Evolutionary conservation across 768 basidiomycete genomes (phyloP).

Genomic region (Phlebiopsis flavidoalba): DNA sequence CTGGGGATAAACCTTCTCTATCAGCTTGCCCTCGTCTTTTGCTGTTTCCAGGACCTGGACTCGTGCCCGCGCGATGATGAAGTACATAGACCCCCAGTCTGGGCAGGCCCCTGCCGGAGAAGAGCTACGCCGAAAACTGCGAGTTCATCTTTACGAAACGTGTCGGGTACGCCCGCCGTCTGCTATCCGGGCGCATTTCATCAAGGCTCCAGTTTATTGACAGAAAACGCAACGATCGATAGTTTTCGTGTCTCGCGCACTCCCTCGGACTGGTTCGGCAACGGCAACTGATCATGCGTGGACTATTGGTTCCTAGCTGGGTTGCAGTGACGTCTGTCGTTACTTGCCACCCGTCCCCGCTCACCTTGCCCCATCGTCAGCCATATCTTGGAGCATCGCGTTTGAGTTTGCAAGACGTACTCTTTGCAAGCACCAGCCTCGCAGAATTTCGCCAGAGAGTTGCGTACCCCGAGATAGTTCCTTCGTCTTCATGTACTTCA

Average conservation of each 20-base stretch:
- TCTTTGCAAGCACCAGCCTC: constrained; percentile 83
- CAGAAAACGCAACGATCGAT: constrained; percentile 79
- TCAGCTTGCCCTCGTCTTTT: constrained; percentile 80
- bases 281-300: constrained; percentile 84
- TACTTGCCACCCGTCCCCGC: not conserved
- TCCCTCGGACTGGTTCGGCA: constrained; percentile 87
- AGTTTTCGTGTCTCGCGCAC: constrained; percentile 86
- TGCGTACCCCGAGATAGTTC: constrained; percentile 24
- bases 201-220: not conserved
- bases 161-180: constrained; percentile 53
- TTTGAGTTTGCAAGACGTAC: constrained; percentile 89
- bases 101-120: constrained; percentile 73
- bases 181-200: not conserved
- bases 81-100: constrained; percentile 67
- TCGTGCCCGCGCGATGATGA: constrained; percentile 79
- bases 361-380: constrained; percentile 5
- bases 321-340: constrained; percentile 36
- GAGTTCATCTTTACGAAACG: constrained; percentile 48
- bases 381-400: constrained; percentile 82
- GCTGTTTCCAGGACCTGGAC: constrained; percentile 76
- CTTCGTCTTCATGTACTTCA: not conserved
- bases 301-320: constrained; percentile 97
- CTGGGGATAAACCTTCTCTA: constrained; percentile 81
- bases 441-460: constrained; percentile 80
- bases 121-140: constrained; percentile 83